Evolutionary conservation across 2,329 filamentous ascomycete genomes (phyloP), one percentile per base, ranked within the genome.

Genomic region (Xylariomycetidae sp.): DNA sequence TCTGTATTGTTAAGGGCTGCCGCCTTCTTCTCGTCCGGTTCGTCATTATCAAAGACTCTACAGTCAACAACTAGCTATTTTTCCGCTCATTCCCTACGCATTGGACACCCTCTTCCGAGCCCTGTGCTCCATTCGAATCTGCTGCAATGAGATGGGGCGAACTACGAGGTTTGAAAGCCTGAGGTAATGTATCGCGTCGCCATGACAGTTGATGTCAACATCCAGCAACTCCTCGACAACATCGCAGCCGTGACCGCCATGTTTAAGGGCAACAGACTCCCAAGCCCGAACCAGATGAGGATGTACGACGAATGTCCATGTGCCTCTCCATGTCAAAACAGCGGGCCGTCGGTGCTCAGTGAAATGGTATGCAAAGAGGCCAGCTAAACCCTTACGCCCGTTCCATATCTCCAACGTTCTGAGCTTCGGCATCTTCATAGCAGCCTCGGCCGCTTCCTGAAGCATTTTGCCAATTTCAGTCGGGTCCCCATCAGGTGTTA

Each of bases 361-460:
- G 13, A 23, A 25, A 9, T 53, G 46, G 28, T 57, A 59, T 33
- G 41, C 38, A 38, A 61, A 59, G 34, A 59, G 48, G 34, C 40
- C 40, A 26, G 57, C 54, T 28, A 54, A 33, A 4, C 54, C 51
- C 43, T 53, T 47, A 47, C 38, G 28, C 43, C 51, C 57, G 46
- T 58, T 58, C 54, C 54, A 59, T 31, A 59, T 56, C 41, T 59
- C 54, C 53, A 59, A 54, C 33, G 44, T 59, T 43, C 53, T 35
- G 25, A 59, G 41, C n/a, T 30, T 35, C 36, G 53, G 54, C 53
- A 59, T 60, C 39, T 44, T 49, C 16, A 49, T 46, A 17, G 53
- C 54, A 31, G 40, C 41, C 27, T 27, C 41, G 14, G 46, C 49
- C 27, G 50, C 54, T 38, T 39, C 41, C 37, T 33, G 42, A 34